Evolutionary conservation across 306 rosid species (phyloP), one percentile per base, ranked within the genome.

Genomic region (Quercus suber): DNA sequence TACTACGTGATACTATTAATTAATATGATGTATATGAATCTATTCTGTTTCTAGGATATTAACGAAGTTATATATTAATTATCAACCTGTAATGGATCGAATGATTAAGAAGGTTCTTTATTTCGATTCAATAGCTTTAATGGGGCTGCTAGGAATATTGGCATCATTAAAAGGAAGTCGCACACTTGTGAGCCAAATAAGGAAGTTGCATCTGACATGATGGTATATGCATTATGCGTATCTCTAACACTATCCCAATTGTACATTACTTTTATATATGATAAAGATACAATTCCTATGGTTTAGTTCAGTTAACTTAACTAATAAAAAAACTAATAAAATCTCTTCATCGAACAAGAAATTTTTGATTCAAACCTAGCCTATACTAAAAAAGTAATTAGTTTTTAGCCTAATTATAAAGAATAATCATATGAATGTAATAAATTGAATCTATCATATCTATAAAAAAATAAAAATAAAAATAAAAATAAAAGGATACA

Each of bases 71-170:
- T n/a, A n/a, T n/a, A 14, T 8, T 28, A 64, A 14, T 65, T 28
- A 51, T 67, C 37, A n/a, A 35, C 28, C 14, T 59, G 6, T 30
- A 71, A 78, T 71, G 71, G 19, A 71, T 78, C 81, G 41, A 15
- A 43, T 43, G 64, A 59, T 31, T 52, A 68, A 3, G 33, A 27
- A 49, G 27, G 17, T 35, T 18, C 52, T 19, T 67, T 33, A 67
- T 31, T 67, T 67, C n/a, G 51, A 33, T 67, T 67, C 72, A 67
- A 6, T 10, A 67, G 15, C 6, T 49, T 65, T 65, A 31, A 30
- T 65, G 51, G 71, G 49, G 71, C 21, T 18, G 51, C 43, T 6
- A 3, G 15, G 53, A 49, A 49, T 49, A 49, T 59, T 23, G 69
- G 69, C 69, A 63, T 63, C 43, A 5, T 2, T 27, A 63, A 21